Evolutionary conservation across 495 filamentous ascomycete genomes (phyloP).

Genomic region (Aspergillus campestris): DNA sequence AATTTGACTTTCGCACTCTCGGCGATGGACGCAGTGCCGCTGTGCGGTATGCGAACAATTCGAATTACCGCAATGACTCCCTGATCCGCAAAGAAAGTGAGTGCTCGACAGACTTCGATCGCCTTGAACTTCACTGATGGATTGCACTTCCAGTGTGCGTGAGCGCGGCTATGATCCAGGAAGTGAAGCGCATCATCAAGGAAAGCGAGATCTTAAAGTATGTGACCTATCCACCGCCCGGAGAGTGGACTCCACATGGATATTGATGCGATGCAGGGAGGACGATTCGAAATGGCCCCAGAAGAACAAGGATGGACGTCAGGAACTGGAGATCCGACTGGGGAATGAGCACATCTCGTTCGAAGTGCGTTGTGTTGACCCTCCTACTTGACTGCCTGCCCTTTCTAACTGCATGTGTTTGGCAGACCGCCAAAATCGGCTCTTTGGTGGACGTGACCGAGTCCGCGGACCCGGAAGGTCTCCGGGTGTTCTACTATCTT

Average conservation of each 20-base stretch:
- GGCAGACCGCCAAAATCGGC: constrained; percentile 94
- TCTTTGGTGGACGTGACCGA: constrained; percentile 95
- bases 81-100: constrained; percentile 98
- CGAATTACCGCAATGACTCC: constrained; percentile 98
- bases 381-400: neutral
- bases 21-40: constrained; percentile 93
- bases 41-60: constrained; percentile 97
- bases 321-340: constrained; percentile 91
- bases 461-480: constrained; percentile 89
- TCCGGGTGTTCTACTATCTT: constrained; percentile 99
- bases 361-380: constrained; percentile 50
- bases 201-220: constrained; percentile 98
- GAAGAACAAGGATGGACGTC: constrained; percentile 98
- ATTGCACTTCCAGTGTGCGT: constrained; percentile 71
- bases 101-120: constrained; percentile 23
- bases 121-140: constrained; percentile 15
- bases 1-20: constrained; percentile 93
- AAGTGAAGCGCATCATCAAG: constrained; percentile 95
- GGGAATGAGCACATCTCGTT: constrained; percentile 98
- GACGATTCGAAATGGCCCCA: constrained; percentile 99
- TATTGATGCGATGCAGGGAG: constrained; percentile 53
- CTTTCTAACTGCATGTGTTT: neutral
- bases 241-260: neutral
- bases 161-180: constrained; percentile 80
- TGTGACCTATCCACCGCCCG: neutral